Base-by-base conservation (phyloP, 768 basidiomycete species). In the Chlorophyllum brunneum region DNA sequence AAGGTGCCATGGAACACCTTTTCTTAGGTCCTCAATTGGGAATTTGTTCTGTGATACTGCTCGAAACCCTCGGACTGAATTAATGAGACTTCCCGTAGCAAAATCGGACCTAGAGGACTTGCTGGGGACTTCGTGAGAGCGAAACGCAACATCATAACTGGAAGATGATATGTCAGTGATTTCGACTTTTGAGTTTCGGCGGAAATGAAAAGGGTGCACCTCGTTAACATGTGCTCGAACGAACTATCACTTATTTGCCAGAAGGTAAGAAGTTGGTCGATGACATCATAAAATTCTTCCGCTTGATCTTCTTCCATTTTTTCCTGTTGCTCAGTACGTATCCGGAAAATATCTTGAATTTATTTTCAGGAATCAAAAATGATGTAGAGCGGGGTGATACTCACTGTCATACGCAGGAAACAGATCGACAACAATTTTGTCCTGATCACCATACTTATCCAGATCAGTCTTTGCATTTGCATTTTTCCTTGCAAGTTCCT, bases 71-170 rank as follows among this genome's bases (percentile, higher is more conserved):
- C 75, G 66, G 4, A 66, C 67, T 11, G 78, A 77, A 55, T 79
- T 79, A 37, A 86, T 59, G n/a, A 68, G 61, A 56, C 72, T 76
- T 7, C 75, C 74, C 0, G 82, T 73, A 16, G 89, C 65, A 58
- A 89, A 86, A 59, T 83, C 80, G 1, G 82, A 72, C 46, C 80
- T 69, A 0, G 73, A 71, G 3, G 68, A 51, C 22, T 68, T 54
- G 10, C 48, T 34, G 1, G 80, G 78, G 55, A 80, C 78, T 9
- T 74, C 70, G 8, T 79, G 79, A 16, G 79, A 68, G 27, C 76
- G 73, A 56, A 83, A 79, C 2, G 79, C 71, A 22, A 86, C 63
- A 60, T 92, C 89, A 54, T 76, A 81, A 11, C 89, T 90, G 53
- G 22, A 45, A 48, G 31, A 11, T 30, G 29, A 49, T 38, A 34